Evolutionary conservation across 441 rosid genomes (phyloP), one percentile per base, ranked within the genome.

Genomic region (Populus hybrid): DNA sequence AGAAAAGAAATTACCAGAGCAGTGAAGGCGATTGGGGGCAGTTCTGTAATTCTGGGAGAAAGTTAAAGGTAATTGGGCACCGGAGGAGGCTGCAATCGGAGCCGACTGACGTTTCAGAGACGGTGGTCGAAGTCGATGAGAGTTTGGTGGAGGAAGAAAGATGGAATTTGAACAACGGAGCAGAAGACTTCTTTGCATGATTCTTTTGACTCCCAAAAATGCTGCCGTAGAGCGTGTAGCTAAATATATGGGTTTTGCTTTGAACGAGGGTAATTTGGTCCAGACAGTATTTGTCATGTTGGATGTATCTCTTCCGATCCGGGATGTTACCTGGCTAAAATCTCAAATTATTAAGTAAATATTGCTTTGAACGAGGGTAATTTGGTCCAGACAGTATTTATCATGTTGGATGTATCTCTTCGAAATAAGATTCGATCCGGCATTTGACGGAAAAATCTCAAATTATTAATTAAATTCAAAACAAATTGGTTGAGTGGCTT

Each of bases 1-100:
- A 46, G 38, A 36, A 28, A 61, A 5, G 8, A 21, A 65, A 36
- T 69, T 78, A 78, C 83, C 77, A 1, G 82, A 8, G 69, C 84
- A 42, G 76, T 24, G 77, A 53, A 61, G 80, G 53, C 70, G 70
- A 18, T 46, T 35, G 42, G 59, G 72, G 63, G 74, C 67, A 38
- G 67, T 71, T 32, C 35, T 21, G 83, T 32, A 46, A 81, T 26
- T 81, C 12, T 21, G 70, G 1, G 59, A 71, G 72, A 26, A 74
- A 70, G 11, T 30, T 7, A 18, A 26, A 10, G 70, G 69, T 4
- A 21, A 35, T 38, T n/a, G 76, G 65, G 5, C 28, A 42, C 26
- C 7, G 5, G 77, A 36, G 19, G 53, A 74, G 46, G 79, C 50
- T 10, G 50, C 32, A 9, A 19, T 24, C 14, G 69, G 76, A 40